A percentile compares a stretch with the other conserved stretches of the same genome.
Conservation (phyloP, 495 filamentous ascomycete genomes). For the Hypoxylon trugodes region DNA sequence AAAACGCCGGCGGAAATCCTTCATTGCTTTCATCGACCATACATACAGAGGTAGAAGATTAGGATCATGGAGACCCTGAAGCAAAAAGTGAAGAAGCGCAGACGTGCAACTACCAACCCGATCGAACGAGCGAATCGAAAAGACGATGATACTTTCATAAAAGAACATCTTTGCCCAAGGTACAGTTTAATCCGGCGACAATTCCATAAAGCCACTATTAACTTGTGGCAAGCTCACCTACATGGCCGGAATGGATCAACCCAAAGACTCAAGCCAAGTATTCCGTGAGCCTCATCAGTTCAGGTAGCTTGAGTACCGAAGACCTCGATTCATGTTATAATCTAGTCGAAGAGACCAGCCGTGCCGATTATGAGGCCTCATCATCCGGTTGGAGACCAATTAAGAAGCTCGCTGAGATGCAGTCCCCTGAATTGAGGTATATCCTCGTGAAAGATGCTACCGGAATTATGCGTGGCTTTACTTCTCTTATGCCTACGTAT, state of each 20-base stretch:
- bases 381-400: constrained; percentile 72
- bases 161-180: constrained; percentile 53
- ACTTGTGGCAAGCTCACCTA: constrained; percentile 27
- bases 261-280: constrained; percentile 49
- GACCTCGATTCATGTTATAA: constrained; percentile 74
- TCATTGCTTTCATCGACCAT: background rate
- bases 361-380: constrained; percentile 70
- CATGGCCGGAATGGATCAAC: constrained; percentile 58
- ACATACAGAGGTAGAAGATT: background rate
- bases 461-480: constrained; percentile 65
- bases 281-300: constrained; percentile 56
- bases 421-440: constrained; percentile 72
- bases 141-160: constrained; percentile 54
- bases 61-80: constrained; percentile 24
- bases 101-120: constrained; percentile 45
- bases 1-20: background rate
- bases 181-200: constrained; percentile 24
- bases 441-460: constrained; percentile 60
- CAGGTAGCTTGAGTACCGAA: constrained; percentile 53
- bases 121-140: constrained; percentile 56
- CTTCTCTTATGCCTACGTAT: constrained; percentile 84
- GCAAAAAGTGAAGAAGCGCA: constrained; percentile 42
- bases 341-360: constrained; percentile 76
- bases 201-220: background rate
- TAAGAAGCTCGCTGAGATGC: constrained; percentile 80